A percentile compares a stretch with the other conserved stretches of the same genome.
phyloP scores from a whole-genome alignment of 805 yeast species.

The Yarrowia keelungensis region DNA sequence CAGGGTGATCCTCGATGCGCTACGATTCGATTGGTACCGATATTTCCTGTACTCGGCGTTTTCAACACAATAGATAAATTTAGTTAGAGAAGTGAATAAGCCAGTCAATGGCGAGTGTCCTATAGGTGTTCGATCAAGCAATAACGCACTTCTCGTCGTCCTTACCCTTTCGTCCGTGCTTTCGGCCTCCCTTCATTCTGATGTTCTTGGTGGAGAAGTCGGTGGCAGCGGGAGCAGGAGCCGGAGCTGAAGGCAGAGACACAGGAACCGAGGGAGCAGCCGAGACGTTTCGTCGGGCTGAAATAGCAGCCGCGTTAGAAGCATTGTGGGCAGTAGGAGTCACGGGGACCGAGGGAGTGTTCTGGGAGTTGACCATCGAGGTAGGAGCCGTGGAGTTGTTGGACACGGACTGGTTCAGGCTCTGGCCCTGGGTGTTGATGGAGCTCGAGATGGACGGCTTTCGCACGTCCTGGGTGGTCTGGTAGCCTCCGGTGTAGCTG shows the following conservation, averaged over 20 bases:
- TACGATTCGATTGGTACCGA: too few species aligned
- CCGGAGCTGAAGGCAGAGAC: conserved; percentile 3
- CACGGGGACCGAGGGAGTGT: neutral
- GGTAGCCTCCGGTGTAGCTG: conserved; percentile 22
- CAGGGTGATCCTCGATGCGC: too few species aligned
- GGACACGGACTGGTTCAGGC: neutral
- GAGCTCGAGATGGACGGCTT: conserved; percentile 16
- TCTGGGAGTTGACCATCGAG: neutral
- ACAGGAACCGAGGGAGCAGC: conserved; percentile 19
- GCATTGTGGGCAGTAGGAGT: neutral
- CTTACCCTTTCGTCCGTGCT: conserved; percentile 36
- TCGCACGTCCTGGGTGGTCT: conserved; percentile 35
- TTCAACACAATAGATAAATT: conserved; percentile 6
- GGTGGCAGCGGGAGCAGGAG: neutral
- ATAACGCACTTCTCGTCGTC: conserved; percentile 37
- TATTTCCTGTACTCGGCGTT: too few species aligned
- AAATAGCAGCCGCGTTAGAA: neutral
- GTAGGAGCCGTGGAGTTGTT: conserved; percentile 28
- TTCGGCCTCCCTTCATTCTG: conserved; percentile 13
- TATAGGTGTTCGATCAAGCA: neutral
- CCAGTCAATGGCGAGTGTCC: too few species aligned
- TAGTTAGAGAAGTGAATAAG: neutral
- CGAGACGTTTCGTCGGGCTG: conserved; percentile 24
- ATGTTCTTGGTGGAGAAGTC: neutral
- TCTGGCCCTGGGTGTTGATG: conserved; percentile 7